Conservation (phyloP, 805 yeast species). For the Nakazawaea populi region DNA sequence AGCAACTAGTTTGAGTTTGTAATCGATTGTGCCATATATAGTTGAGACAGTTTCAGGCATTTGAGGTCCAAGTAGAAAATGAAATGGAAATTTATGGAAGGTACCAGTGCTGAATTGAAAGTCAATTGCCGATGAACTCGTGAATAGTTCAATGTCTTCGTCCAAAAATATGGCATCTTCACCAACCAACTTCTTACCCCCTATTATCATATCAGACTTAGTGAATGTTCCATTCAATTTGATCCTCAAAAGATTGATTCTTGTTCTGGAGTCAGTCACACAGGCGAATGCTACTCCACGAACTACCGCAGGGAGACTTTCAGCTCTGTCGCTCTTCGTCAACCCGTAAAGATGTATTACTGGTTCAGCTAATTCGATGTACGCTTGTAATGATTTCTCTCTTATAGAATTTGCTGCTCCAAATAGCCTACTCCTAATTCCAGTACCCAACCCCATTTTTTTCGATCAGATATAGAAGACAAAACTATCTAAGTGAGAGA, state of each 20-base stretch:
- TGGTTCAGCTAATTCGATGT: neutral
- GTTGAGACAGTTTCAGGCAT: conserved; percentile 4
- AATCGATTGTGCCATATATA: neutral
- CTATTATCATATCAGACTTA: neutral
- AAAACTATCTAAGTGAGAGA: too few relatives aligned
- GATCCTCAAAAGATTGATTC: neutral
- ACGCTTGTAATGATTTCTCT: neutral
- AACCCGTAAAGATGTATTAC: neutral
- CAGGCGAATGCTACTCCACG: neutral
- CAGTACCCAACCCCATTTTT: too few relatives aligned
- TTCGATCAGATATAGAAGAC: too few relatives aligned
- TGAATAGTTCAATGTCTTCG: neutral
- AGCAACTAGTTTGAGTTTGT: neutral
- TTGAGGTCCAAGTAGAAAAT: neutral
- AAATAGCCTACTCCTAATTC: neutral
- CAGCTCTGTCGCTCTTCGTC: neutral
- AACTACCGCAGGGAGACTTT: neutral
- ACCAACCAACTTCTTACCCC: neutral
- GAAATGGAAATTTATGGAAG: neutral
- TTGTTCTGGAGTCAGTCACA: neutral
- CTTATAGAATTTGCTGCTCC: neutral
- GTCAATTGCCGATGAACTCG: neutral
- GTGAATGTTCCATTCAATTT: neutral
- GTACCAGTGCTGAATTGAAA: neutral
- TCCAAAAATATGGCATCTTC: neutral